These are phyloP conservation scores for Firmiana major DNA, from an alignment of 345 rosid genomes.

Conservation along the genomic window DNA sequence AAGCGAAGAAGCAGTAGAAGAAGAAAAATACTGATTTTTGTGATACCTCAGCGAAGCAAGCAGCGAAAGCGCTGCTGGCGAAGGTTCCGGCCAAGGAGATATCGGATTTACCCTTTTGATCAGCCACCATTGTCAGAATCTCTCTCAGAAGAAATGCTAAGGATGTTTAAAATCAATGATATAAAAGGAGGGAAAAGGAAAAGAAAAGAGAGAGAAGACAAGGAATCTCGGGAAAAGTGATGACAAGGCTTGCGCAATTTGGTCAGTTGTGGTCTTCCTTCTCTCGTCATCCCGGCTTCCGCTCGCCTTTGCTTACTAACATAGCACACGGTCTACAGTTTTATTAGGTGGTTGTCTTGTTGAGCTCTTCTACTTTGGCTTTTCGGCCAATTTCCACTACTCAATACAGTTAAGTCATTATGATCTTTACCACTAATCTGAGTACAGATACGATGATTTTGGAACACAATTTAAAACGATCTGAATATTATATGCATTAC, in stretches of 20 bases:
- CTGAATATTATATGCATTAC: no score
- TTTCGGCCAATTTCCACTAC: no score
- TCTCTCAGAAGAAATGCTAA: background rate
- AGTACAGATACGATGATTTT: no score
- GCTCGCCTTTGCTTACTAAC: no score
- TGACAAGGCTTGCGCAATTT: constrained; percentile 10
- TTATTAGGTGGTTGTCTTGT: no score
- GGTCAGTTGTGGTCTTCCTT: background rate
- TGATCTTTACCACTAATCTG: no score
- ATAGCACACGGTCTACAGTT: no score
- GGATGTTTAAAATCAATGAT: background rate
- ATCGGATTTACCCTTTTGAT: constrained; percentile 59
- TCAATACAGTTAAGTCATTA: no score
- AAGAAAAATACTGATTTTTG: background rate
- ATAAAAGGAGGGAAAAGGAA: background rate
- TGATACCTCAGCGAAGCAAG: constrained; percentile 86
- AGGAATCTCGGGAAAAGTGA: constrained; percentile 23
- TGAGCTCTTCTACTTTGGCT: no score
- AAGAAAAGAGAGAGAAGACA: background rate
- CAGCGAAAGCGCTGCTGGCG: constrained; percentile 89
- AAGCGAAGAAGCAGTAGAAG: background rate
- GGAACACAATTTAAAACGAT: no score
- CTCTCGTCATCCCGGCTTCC: no score
- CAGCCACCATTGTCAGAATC: constrained; percentile 67
- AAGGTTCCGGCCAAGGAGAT: constrained; percentile 79